These are phyloP conservation scores for Pseudoscleropodium purum DNA, from an alignment of 225 moss, liverwort and hornwort species.

Conservation along the genomic window DNA sequence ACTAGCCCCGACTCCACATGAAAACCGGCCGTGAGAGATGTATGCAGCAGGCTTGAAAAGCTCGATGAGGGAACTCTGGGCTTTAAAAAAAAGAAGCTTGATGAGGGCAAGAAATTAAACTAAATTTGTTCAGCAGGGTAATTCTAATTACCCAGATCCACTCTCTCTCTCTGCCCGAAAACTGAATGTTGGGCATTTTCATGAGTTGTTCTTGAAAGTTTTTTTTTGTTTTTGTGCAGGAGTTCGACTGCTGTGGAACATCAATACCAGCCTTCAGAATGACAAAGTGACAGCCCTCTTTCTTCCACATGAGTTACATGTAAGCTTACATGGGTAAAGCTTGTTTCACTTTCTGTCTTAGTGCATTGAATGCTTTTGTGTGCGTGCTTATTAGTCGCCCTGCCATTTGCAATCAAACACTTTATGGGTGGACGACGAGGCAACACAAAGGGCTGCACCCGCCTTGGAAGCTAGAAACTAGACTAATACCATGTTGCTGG, in stretches of 20 bases:
- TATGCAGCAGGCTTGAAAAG: neutral
- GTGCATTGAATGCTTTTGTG: constrained; percentile 4
- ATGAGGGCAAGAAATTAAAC: neutral
- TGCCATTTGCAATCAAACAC: constrained; percentile 22
- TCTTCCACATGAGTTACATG: neutral
- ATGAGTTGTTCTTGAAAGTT: neutral
- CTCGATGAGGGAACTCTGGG: too few species aligned
- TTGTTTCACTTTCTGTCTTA: neutral
- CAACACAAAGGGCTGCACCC: neutral
- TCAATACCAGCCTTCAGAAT: neutral
- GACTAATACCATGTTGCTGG: neutral
- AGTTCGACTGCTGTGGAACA: neutral
- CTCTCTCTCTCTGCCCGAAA: neutral
- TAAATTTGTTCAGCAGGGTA: neutral
- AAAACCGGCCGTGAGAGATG: neutral
- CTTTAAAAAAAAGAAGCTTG: too few species aligned
- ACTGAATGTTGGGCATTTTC: neutral
- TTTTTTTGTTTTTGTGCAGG: neutral
- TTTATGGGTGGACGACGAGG: neutral
- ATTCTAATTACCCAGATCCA: too few species aligned
- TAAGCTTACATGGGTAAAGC: neutral
- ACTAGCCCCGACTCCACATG: fast-evolving
- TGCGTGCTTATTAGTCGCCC: neutral
- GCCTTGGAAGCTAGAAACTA: neutral
- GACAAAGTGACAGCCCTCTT: neutral